phyloP scores from a whole-genome alignment of 108 stramenopile genomes.

The Cyclotella choctawhatcheeana region DNA sequence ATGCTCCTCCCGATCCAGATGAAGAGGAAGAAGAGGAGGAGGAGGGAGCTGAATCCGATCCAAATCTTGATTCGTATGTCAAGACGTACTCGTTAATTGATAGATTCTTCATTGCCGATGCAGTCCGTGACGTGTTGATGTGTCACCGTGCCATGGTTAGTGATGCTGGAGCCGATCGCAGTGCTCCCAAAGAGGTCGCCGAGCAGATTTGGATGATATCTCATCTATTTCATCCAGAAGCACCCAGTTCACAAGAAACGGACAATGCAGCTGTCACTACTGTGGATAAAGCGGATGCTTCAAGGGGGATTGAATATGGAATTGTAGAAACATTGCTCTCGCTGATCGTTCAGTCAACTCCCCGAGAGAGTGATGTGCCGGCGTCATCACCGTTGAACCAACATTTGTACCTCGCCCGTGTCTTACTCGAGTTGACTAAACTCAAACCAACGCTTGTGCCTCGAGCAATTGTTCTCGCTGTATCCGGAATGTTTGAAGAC shows the following conservation, averaged over 20 bases:
- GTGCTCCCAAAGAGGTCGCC: constrained; percentile 72
- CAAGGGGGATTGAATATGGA: constrained; percentile 73
- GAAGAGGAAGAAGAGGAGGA: constrained; percentile 66
- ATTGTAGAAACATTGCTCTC: constrained; percentile 76
- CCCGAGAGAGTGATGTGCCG: constrained; percentile 31
- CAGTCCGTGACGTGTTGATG: constrained; percentile 77
- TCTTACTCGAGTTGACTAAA: constrained; percentile 79
- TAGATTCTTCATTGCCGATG: constrained; percentile 76
- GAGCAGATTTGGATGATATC: constrained; percentile 70
- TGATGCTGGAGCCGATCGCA: constrained; percentile 70
- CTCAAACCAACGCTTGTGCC: constrained; percentile 72
- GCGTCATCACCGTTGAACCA: constrained; percentile 41
- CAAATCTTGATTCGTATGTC: constrained; percentile 65
- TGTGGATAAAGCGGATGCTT: not conserved
- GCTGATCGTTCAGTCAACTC: constrained; percentile 66
- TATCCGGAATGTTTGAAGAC: constrained; percentile 75
- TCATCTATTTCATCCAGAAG: constrained; percentile 48
- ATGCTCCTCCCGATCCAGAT: constrained; percentile 57
- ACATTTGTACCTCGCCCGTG: constrained; percentile 68
- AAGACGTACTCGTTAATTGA: constrained; percentile 69
- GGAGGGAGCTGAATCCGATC: constrained; percentile 58
- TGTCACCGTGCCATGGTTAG: constrained; percentile 70
- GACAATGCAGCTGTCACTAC: constrained; percentile 19
- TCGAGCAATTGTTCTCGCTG: constrained; percentile 69
- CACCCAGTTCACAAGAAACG: constrained; percentile 2